A percentile compares a stretch with the other conserved stretches of the same genome.
phyloP scores from a whole-genome alignment of 177 flowering plant genomes.

The Vitis hybrid region DNA sequence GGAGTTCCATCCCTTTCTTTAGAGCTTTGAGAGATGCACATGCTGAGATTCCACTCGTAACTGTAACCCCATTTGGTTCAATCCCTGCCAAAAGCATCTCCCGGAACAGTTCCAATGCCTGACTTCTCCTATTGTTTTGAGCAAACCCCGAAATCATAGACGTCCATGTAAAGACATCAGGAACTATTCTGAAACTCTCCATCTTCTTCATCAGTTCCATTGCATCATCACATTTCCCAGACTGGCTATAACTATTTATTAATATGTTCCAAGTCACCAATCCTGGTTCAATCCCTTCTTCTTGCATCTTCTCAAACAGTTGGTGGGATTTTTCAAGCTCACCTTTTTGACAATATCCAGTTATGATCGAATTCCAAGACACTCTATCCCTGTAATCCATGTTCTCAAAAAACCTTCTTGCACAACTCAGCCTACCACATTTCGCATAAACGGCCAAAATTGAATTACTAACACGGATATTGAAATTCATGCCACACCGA shows the following conservation, averaged over 20 bases:
- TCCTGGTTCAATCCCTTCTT: conserved; percentile 60
- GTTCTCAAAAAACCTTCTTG: conserved; percentile 46
- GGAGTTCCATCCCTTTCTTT: conserved; percentile 56
- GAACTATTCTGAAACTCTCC: conserved; percentile 47
- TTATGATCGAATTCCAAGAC: conserved; percentile 75
- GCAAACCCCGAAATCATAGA: conserved; percentile 73
- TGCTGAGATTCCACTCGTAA: conserved; percentile 71
- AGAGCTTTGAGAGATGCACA: conserved; percentile 56
- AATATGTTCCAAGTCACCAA: conserved; percentile 76
- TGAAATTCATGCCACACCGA: conserved; percentile 35
- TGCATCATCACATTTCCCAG: conserved; percentile 63
- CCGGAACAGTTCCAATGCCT: conserved; percentile 61
- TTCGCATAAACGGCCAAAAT: conserved; percentile 73
- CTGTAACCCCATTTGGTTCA: conserved; percentile 68
- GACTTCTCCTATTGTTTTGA: conserved; percentile 46
- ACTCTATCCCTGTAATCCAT: conserved; percentile 68
- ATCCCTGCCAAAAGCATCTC: conserved; percentile 68
- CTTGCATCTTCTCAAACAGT: conserved; percentile 56
- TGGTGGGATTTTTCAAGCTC: conserved; percentile 46
- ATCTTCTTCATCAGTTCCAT: conserved; percentile 67
- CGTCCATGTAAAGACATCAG: conserved; percentile 89
- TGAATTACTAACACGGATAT: conserved; percentile 52
- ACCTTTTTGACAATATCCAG: conserved; percentile 55
- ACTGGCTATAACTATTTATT: conserved; percentile 60
- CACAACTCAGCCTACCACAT: conserved; percentile 52